Conservation (phyloP, 2,329 filamentous ascomycete species). For the Fusarium circinatum region DNA sequence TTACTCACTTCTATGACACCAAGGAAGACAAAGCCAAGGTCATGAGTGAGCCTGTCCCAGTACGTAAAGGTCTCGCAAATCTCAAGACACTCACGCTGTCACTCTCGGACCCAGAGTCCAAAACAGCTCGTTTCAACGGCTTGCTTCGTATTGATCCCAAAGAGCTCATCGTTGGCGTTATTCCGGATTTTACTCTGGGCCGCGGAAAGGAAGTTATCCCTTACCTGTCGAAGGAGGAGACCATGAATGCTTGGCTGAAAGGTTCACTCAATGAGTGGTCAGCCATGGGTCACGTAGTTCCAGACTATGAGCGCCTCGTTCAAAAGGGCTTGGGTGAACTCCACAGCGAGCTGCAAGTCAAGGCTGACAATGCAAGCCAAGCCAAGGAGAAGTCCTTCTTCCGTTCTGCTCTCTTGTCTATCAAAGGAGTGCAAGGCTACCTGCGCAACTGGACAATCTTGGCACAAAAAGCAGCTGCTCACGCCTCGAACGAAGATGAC, state of each 20-base stretch:
- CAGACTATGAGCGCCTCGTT: not conserved
- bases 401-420: not conserved
- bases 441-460: not conserved
- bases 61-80: not conserved
- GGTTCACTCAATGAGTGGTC: not conserved
- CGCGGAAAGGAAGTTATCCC: not conserved
- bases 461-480: not conserved
- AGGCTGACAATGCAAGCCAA: not conserved
- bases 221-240: not conserved
- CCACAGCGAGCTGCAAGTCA: not conserved
- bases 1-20: not conserved
- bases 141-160: not conserved
- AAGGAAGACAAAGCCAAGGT: not conserved
- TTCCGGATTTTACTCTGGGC: not conserved
- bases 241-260: not conserved
- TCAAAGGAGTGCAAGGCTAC: not conserved
- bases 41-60: not conserved
- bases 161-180: not conserved
- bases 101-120: not conserved
- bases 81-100: not conserved
- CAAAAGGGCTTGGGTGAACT: not conserved
- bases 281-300: not conserved
- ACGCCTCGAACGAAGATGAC: not conserved
- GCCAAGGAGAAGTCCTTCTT: not conserved
- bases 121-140: not conserved